Evolutionary conservation across 106 monocot species (phyloP).

Genomic region (Amphibolis antarctica): DNA sequence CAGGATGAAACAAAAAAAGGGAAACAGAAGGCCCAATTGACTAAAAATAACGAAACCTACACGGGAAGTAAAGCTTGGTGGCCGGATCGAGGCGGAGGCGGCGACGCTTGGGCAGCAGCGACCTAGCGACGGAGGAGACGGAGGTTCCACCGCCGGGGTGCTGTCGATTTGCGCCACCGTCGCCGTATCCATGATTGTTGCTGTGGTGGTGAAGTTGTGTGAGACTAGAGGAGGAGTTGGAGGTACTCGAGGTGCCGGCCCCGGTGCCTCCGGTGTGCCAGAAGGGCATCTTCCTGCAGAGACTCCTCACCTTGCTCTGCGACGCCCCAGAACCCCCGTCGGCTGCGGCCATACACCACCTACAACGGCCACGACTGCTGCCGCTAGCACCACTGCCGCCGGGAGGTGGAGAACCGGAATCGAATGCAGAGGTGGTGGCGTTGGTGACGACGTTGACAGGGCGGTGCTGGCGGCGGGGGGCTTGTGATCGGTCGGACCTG

Average conservation of each 20-base stretch:
- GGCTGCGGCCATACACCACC: slow-evolving; percentile 31
- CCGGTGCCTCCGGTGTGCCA: slow-evolving; percentile 25
- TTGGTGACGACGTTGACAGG: no score
- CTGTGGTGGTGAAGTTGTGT: slow-evolving; percentile 18
- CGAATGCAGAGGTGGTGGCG: no score
- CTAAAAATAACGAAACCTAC: slow-evolving; percentile 27
- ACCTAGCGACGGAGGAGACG: slow-evolving; percentile 52
- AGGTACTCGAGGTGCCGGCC: slow-evolving; percentile 9
- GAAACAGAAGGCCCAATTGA: neutral
- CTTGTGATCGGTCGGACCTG: no score
- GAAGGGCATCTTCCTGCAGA: slow-evolving; percentile 66
- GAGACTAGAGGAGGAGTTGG: slow-evolving; percentile 17
- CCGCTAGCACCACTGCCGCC: no score
- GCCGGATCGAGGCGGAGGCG: slow-evolving; percentile 75
- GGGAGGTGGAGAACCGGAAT: no score
- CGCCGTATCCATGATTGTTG: slow-evolving; percentile 1
- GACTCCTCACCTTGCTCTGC: slow-evolving; percentile 33
- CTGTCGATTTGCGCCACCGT: neutral
- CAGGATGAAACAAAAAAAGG: neutral
- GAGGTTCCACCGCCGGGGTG: slow-evolving; percentile 11
- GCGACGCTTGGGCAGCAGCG: slow-evolving; percentile 56
- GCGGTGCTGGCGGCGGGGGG: no score
- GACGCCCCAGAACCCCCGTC: slow-evolving; percentile 16
- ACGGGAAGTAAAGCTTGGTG: slow-evolving; percentile 87
- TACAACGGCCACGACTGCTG: no score